These are phyloP conservation scores for Calocybe indica DNA, from an alignment of 768 basidiomycete species.

Conservation along the genomic window DNA sequence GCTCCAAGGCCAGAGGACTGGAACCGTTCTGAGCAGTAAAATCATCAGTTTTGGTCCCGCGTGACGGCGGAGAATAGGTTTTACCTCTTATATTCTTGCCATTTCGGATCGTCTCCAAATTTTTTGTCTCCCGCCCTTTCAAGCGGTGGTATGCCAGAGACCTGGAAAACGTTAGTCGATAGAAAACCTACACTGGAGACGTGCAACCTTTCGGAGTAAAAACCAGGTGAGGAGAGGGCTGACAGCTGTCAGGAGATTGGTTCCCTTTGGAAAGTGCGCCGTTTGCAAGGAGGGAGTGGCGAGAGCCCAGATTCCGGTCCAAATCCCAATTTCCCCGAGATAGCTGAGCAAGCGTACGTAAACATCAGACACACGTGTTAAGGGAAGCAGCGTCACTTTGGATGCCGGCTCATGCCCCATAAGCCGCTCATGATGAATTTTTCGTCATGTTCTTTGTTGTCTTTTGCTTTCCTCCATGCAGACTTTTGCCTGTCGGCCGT, in stretches of 20 bases:
- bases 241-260: not conserved
- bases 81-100: conserved; percentile 1
- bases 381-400: conserved; percentile 43
- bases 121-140: conserved; percentile 1
- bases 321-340: conserved; percentile 1
- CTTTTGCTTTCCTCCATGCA: conserved; percentile 51
- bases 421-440: conserved; percentile 64
- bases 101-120: conserved; percentile 1
- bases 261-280: not conserved
- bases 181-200: not conserved
- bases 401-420: conserved; percentile 65
- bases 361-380: not conserved
- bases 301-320: conserved; percentile 1
- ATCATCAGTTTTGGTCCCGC: not conserved
- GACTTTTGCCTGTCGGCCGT: conserved; percentile 63
- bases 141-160: not conserved
- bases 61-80: not conserved
- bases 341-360: not conserved
- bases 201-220: not conserved
- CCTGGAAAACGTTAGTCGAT: not conserved
- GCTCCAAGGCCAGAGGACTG: not conserved
- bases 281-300: not conserved
- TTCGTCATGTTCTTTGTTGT: conserved; percentile 62
- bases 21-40: not conserved
- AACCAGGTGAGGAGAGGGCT: conserved; percentile 1